Base-by-base conservation (phyloP, 495 filamentous ascomycete genomes). In the Clavariopsis aquatica region DNA sequence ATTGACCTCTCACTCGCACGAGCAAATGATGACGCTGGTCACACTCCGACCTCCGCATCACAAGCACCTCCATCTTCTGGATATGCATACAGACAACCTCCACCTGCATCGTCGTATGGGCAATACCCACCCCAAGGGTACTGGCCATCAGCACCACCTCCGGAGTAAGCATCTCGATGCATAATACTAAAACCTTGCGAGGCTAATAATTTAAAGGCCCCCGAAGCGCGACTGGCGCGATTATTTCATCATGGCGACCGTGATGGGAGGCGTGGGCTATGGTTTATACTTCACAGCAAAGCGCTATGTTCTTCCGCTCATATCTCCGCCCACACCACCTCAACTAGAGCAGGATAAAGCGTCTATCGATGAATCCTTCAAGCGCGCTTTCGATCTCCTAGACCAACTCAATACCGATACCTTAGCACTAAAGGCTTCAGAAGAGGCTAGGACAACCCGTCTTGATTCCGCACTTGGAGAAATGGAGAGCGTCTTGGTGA, bases 221-320 rank as follows among this genome's bases (percentile, higher is more conserved):
- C 91, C 94, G 7, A 87, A 85, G 70, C 83, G 94, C 65, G 94
- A 99, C 74, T 99, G 94, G 94, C 83, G 94, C 51, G 94, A 99
- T 70, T 97, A 90, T 89, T 99, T 97, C 73, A 96, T 97, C 68
- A 91, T 96, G 90, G 92, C 93, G 9, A 97, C 92, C 0, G 88
- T 96, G 9, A 87, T 93, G 65, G 88, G 89, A 45, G 90, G 91
- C 41, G 86, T 95, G 3, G 82, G 89, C 8, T 96, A 95, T 71
- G 92, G 91, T 1, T 74, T 94, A n/a, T 97, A 92, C 73, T 84
- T 85, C 69, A 82, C 96, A 10, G 87, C 90, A 61, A 96, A 96
- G 85, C 92, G 95, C 62, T 99, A 98, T 72, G 85, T 99, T 59
- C 78, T 86, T 60, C 94, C 94, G 46, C 79, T 99, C 17, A 92